Conservation (phyloP, 257 asterid genomes). For the Cruciata laevipes region DNA sequence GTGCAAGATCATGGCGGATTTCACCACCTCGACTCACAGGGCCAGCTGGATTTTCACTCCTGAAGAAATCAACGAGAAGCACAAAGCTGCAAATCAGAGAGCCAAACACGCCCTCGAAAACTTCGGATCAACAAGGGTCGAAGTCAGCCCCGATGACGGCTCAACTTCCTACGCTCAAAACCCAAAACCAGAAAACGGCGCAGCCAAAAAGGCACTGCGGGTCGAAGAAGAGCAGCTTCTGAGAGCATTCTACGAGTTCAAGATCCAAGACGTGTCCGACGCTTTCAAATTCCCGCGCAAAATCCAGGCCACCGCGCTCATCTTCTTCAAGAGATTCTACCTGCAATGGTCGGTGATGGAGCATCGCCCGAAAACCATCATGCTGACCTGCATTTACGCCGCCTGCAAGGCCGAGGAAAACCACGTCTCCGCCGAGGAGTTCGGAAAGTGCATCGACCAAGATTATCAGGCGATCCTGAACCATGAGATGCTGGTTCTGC, state of each 20-base stretch:
- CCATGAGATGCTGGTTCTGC: constrained; percentile 89
- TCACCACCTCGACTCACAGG: constrained; percentile 73
- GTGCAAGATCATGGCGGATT: constrained; percentile 62
- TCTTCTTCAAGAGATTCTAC: constrained; percentile 90
- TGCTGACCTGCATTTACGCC: constrained; percentile 93
- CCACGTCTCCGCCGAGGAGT: constrained; percentile 99
- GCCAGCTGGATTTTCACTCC: constrained; percentile 84
- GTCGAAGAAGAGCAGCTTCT: constrained; percentile 80
- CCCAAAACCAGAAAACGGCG: constrained; percentile 32
- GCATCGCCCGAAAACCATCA: constrained; percentile 93
- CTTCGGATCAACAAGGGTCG: constrained; percentile 88
- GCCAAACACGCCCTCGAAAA: constrained; percentile 84
- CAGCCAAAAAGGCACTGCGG: constrained; percentile 80
- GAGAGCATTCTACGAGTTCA: constrained; percentile 86
- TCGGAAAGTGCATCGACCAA: constrained; percentile 95
- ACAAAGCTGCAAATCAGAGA: constrained; percentile 75
- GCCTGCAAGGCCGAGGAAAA: constrained; percentile 98
- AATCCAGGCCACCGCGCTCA: constrained; percentile 96
- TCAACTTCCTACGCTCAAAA: constrained; percentile 71
- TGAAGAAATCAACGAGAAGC: constrained; percentile 71
- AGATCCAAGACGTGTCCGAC: constrained; percentile 94
- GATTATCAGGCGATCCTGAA: constrained; percentile 83
- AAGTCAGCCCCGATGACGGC: constrained; percentile 88
- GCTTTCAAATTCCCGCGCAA: constrained; percentile 96
- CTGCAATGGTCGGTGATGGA: constrained; percentile 98